phyloP scores from a whole-genome alignment of 2,329 filamentous ascomycete species.

The Colletotrichum incanum region DNA sequence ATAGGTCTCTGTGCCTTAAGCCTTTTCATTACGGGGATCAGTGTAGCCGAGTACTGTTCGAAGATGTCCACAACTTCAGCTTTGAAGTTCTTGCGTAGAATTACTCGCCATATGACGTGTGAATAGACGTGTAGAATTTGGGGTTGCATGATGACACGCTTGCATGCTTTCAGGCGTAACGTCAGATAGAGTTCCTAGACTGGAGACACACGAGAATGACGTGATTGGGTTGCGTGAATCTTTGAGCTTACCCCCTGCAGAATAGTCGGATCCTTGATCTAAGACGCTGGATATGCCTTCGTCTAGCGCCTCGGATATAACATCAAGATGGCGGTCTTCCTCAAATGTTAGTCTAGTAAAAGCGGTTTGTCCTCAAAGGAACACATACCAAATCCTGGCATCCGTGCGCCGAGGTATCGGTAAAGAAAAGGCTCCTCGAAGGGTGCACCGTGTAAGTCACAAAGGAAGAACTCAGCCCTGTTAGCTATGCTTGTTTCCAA shows the following conservation, averaged over 20 bases:
- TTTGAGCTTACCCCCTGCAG: background rate
- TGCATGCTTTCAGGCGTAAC: background rate
- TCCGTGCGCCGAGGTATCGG: slow-evolving; percentile 26
- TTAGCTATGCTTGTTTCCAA: background rate
- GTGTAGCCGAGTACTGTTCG: slow-evolving; percentile 29
- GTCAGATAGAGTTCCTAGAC: background rate
- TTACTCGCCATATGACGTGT: slow-evolving; percentile 36
- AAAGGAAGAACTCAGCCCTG: slow-evolving; percentile 29
- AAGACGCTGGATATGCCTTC: slow-evolving; percentile 26
- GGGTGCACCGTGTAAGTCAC: slow-evolving; percentile 31
- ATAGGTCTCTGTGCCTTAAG: slow-evolving; percentile 34
- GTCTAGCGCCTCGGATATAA: slow-evolving; percentile 31
- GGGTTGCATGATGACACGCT: slow-evolving; percentile 32
- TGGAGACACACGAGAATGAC: background rate
- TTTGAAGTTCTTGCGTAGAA: slow-evolving; percentile 21
- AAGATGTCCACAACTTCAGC: slow-evolving; percentile 27
- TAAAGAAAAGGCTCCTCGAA: slow-evolving; percentile 36
- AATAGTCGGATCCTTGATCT: background rate
- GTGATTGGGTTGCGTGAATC: no score
- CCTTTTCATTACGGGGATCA: slow-evolving; percentile 34
- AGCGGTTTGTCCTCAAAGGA: fast-evolving
- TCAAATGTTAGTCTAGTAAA: background rate
- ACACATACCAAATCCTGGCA: slow-evolving; percentile 32
- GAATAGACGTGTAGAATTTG: slow-evolving; percentile 36
- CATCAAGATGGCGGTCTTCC: slow-evolving; percentile 27